Evolutionary conservation across 2,329 filamentous ascomycete genomes (phyloP).

Genomic region (Xylaria digitata): DNA sequence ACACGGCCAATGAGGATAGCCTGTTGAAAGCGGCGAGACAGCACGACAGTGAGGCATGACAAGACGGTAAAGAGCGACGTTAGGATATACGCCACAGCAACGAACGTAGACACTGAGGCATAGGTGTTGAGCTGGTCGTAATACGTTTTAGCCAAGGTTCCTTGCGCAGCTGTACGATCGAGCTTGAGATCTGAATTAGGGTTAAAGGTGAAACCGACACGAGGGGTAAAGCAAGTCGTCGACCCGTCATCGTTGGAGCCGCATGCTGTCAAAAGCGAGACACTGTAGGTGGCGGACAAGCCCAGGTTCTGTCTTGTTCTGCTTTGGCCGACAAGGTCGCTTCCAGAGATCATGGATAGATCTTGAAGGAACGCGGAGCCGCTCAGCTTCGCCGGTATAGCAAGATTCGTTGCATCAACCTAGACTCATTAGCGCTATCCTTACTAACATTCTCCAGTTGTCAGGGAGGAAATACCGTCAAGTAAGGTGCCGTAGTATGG

Average conservation of each 20-base stretch:
- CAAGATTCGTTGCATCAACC: conserved; percentile 49
- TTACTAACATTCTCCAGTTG: not conserved
- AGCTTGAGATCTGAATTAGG: conserved; percentile 50
- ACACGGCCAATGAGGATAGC: conserved; percentile 37
- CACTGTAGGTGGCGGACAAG: conserved; percentile 47
- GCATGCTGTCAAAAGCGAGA: conserved; percentile 52
- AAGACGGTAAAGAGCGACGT: conserved; percentile 42
- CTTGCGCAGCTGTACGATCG: conserved; percentile 41
- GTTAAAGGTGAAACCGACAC: conserved; percentile 49
- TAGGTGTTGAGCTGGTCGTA: conserved; percentile 46
- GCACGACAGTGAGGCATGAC: conserved; percentile 41
- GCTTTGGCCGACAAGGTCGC: conserved; percentile 50
- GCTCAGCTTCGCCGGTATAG: conserved; percentile 48
- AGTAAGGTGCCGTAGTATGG: conserved; percentile 48
- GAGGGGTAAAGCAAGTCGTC: conserved; percentile 46
- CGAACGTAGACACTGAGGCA: conserved; percentile 45
- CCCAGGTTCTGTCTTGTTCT: conserved; percentile 46
- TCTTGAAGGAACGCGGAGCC: conserved; percentile 50
- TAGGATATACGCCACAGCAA: conserved; percentile 48
- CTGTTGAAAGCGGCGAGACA: conserved; percentile 38
- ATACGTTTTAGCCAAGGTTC: conserved; percentile 39
- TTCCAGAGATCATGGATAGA: conserved; percentile 48
- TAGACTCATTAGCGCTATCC: conserved; percentile 34
- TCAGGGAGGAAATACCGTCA: conserved; percentile 47
- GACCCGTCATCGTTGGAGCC: conserved; percentile 39